These are phyloP conservation scores for Eimeria brunetti DNA, from an alignment of 169 alveolate species.

Conservation along the genomic window DNA sequence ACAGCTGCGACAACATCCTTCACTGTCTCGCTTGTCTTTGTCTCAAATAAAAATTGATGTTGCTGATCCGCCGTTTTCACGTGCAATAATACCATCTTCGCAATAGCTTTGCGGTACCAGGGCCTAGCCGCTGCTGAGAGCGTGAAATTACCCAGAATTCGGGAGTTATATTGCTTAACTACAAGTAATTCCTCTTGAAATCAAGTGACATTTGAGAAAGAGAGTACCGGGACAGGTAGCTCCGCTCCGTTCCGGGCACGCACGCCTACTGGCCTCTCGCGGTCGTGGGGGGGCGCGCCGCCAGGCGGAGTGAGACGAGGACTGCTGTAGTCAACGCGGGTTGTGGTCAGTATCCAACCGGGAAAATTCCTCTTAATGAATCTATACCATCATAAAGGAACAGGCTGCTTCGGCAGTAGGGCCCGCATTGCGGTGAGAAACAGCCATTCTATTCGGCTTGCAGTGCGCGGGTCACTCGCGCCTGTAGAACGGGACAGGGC, in stretches of 20 bases:
- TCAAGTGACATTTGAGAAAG: not conserved
- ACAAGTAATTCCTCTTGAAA: not conserved
- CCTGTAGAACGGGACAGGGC: not conserved
- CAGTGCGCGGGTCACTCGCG: not conserved
- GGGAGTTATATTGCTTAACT: not conserved
- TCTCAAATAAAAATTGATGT: slow-evolving; percentile 94
- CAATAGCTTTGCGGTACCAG: not conserved
- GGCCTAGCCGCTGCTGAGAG: not conserved
- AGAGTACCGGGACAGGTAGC: not conserved
- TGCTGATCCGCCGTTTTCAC: slow-evolving; percentile 92
- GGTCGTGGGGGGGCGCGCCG: not conserved
- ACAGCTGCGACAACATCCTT: slow-evolving; percentile 89
- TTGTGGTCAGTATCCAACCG: no score
- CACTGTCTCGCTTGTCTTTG: slow-evolving; percentile 85
- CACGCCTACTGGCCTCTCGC: not conserved
- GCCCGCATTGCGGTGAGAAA: not conserved
- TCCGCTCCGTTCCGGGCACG: not conserved
- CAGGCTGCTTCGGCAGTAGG: not conserved
- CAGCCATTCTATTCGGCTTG: not conserved
- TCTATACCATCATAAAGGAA: not conserved
- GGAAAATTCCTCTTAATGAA: not conserved
- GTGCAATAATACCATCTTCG: slow-evolving; percentile 94
- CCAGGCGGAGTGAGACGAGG: not conserved
- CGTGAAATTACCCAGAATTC: not conserved
- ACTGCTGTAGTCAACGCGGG: not conserved